These are phyloP conservation scores for Aspergillus bridgeri DNA, from an alignment of 495 filamentous ascomycete species.

Conservation along the genomic window DNA sequence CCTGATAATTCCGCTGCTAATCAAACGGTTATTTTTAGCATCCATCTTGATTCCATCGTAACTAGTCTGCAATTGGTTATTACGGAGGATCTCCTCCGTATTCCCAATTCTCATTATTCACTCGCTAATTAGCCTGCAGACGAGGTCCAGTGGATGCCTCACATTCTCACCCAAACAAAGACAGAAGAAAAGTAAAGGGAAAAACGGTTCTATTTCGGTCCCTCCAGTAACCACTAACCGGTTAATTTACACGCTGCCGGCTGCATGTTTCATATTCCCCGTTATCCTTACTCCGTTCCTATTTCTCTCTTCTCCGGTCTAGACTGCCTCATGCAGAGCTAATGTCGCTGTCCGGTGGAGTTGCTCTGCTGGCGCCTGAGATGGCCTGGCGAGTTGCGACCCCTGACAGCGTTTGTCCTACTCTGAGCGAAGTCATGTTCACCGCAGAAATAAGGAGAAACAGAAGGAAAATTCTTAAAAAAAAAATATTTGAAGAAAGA, in stretches of 20 bases:
- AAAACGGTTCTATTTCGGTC: neutral
- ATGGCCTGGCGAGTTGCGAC: neutral
- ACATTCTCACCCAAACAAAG: neutral
- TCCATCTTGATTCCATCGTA: no score
- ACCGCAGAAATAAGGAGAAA: neutral
- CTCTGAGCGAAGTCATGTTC: neutral
- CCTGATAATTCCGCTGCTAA: no score
- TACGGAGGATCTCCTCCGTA: no score
- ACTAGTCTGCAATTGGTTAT: no score
- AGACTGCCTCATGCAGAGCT: neutral
- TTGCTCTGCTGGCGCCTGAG: neutral
- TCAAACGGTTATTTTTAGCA: neutral
- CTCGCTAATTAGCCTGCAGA: neutral
- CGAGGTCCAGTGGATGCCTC: neutral
- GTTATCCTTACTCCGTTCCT: neutral
- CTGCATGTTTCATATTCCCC: neutral
- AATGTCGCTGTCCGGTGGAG: neutral
- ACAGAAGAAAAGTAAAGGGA: no score
- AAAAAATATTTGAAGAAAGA: no score
- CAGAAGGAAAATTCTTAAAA: neutral
- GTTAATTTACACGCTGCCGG: neutral
- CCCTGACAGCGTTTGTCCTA: neutral
- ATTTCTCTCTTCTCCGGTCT: neutral
- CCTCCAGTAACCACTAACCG: neutral
- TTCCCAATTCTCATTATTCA: neutral